Base-by-base conservation (phyloP, 208 protist species). In the Naegleria gruberi region DNA sequence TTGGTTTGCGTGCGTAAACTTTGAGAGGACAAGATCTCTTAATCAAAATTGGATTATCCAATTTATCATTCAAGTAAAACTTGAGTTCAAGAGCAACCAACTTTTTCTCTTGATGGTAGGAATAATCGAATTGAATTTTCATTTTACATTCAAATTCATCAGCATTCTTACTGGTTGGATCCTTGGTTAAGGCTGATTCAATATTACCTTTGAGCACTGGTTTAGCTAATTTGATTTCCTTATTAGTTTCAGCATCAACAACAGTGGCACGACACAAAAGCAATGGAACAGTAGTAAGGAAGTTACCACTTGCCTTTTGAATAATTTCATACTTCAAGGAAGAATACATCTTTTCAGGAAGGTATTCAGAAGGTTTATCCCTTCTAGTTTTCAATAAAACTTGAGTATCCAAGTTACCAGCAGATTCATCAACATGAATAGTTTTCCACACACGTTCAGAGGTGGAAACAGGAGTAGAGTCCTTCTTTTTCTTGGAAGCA, bases 91-190 rank as follows among this genome's bases (percentile, higher is more conserved):
- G 6, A 23, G n/a, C 34, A 5, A 87, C 10, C n/a, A 55, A 34
- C 55, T 43, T 87, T 43, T 87, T 87, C 19, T 45, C 83, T 37
- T 87, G 83, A n/a, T 87, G 83, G 30, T 87, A 87, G 34, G 83
- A 87, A 8, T 57, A 55, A 19, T 87, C 44, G 12, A 87, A 87
- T 87, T 87, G 83, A n/a, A 55, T 37, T 26, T 55, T 45, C 43
- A 87, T 55, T 4, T 19, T 17, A 5, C 34, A 42, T 10, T 42
- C 44, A 45, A 87, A 55, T 6, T 87, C 83, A 55, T 87, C 44
- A 55, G 41, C 43, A 30, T 41, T 41, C 23, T 45, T 87, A n/a
- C n/a, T 77, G 26, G 65, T 77, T 30, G 83, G 41, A 37, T 15
- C 30, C 5, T 87, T 45, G n/a, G 83, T 55, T 23, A 87, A 41